Conservation (phyloP, 2,329 filamentous ascomycete genomes). For the Stagonosporopsis chrysanthemi region DNA sequence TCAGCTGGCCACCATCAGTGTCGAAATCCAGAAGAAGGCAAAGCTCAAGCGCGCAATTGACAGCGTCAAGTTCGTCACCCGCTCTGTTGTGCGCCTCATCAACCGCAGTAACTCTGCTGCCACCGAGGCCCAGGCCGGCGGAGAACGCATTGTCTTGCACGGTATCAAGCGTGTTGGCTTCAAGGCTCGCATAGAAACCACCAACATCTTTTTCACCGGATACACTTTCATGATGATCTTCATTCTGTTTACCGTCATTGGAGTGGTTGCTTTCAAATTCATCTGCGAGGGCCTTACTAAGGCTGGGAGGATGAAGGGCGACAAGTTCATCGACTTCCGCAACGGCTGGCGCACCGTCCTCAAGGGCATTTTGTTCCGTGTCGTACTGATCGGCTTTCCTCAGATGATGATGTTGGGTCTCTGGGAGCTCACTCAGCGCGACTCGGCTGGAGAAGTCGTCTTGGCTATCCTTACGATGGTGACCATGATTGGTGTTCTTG, state of each 20-base stretch:
- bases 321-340: slow-evolving; percentile 92
- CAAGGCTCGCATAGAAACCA: slow-evolving; percentile 81
- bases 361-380: slow-evolving; percentile 91
- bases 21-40: slow-evolving; percentile 81
- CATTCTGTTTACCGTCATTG: slow-evolving; percentile 74
- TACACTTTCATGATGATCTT: slow-evolving; percentile 89
- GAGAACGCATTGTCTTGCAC: slow-evolving; percentile 63
- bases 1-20: slow-evolving; percentile 75
- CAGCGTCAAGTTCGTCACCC: slow-evolving; percentile 22
- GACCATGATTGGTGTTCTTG: slow-evolving; percentile 77
- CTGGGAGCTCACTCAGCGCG: slow-evolving; percentile 88
- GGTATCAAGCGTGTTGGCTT: slow-evolving; percentile 93
- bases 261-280: slow-evolving; percentile 81
- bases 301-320: slow-evolving; percentile 77
- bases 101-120: slow-evolving; percentile 57
- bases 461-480: slow-evolving; percentile 89
- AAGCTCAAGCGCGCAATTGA: slow-evolving; percentile 56
- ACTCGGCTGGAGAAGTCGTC: slow-evolving; percentile 86
- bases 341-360: slow-evolving; percentile 92
- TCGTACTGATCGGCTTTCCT: slow-evolving; percentile 88
- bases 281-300: slow-evolving; percentile 78
- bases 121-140: slow-evolving; percentile 42
- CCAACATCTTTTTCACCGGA: slow-evolving; percentile 93
- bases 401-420: slow-evolving; percentile 89
- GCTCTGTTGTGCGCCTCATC: slow-evolving; percentile 43